Conservation (phyloP, 2,329 filamentous ascomycete species). For the Ophiostoma tasmaniense region DNA sequence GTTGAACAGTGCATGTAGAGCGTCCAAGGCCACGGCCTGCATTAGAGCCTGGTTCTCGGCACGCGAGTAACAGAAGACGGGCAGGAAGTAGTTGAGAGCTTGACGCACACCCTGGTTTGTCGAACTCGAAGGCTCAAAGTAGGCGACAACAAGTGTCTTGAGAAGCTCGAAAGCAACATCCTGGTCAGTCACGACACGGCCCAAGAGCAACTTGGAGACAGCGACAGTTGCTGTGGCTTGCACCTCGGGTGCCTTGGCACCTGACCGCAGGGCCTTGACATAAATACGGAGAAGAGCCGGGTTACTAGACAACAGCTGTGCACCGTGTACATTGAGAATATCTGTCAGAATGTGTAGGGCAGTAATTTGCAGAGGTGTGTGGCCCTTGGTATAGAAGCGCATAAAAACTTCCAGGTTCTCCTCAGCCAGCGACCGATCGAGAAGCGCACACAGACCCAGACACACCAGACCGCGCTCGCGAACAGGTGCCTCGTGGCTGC, state of each 20-base stretch:
- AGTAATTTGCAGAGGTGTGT: slow-evolving; percentile 80
- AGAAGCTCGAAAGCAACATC: slow-evolving; percentile 66
- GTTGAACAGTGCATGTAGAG: slow-evolving; percentile 66
- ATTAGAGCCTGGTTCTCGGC: slow-evolving; percentile 76
- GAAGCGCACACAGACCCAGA: slow-evolving; percentile 79
- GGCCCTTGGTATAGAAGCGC: slow-evolving; percentile 90
- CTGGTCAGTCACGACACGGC: slow-evolving; percentile 63
- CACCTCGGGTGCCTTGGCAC: slow-evolving; percentile 58
- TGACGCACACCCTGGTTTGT: slow-evolving; percentile 77
- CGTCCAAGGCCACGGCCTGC: slow-evolving; percentile 62
- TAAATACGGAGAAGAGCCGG: slow-evolving; percentile 77
- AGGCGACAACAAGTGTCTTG: slow-evolving; percentile 72
- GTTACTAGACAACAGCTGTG: slow-evolving; percentile 60
- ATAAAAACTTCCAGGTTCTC: slow-evolving; percentile 91
- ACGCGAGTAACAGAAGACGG: slow-evolving; percentile 84
- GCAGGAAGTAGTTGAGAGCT: slow-evolving; percentile 85
- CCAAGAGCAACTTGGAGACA: slow-evolving; percentile 77
- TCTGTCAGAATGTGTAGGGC: slow-evolving; percentile 88
- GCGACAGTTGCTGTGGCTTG: slow-evolving; percentile 75
- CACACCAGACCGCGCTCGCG: slow-evolving; percentile 85
- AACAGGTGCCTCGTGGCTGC: slow-evolving; percentile 85
- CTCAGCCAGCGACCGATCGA: slow-evolving; percentile 84
- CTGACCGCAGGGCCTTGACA: slow-evolving; percentile 67
- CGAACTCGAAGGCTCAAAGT: slow-evolving; percentile 78
- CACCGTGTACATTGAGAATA: slow-evolving; percentile 81